Evolutionary conservation across 73 alveolate genomes (phyloP), one percentile per base, ranked within the genome.

Genomic region (Blepharisma japonicum): DNA sequence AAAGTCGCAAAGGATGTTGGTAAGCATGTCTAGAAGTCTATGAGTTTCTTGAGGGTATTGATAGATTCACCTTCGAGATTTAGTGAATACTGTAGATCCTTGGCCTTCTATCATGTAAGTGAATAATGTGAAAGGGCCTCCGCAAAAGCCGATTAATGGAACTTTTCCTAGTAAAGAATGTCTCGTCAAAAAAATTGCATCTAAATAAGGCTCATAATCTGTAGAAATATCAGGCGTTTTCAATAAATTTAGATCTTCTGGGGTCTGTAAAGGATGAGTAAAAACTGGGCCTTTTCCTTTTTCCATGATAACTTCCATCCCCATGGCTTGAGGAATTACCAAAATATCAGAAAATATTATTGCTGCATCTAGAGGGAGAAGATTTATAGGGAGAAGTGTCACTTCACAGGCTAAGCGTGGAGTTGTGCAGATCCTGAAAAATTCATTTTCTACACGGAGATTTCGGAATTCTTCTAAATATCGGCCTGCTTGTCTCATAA

Each of bases 61-160:
- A 71, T 55, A 89, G 32, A 89, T 55, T 92, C 95, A 89, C 68
- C 81, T 89, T 68, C 87, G 81, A 48, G 77, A 86, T 56, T 89
- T 89, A 2, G 88, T 39, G 49, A 82, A 89, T 55, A 74, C 46
- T 23, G 71, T 77, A 4, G 90, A 71, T 5, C 86, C 55, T 7
- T 90, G 89, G 1, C 95, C 95, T 85, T 89, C 95, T 7, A 89
- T 61, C 92, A 89, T 85, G 68, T 89, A 89, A 25, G 92, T 79
- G 49, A 87, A 70, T 14, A 89, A 68, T 18, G 95, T 89, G 89
- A 91, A 89, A 45, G 95, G 95, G 51, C 90, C 95, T 39, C 95
- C 95, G 14, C 84, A 67, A 53, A 89, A 89, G 39, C 95, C 95
- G 54, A 85, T 86, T 23, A 87, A 27, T 25, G 92, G 85, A 2